Evolutionary conservation across 202 grass and related monocot species (phyloP).

Genomic region (Thinopyrum obtusiflorum): DNA sequence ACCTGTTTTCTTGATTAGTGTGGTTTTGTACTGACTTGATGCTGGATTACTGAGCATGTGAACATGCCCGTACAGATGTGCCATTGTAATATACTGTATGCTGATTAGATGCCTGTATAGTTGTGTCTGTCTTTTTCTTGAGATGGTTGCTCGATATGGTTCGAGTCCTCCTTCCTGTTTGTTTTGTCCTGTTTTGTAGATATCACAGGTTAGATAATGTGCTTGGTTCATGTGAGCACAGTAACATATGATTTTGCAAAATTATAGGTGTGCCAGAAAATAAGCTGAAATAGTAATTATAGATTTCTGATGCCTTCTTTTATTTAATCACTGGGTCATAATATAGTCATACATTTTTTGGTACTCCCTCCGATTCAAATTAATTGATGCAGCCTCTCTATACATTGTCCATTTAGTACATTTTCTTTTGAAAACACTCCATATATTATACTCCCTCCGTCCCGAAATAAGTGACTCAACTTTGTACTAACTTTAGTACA

Average conservation of each 20-base stretch:
- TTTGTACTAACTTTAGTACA: too few relatives aligned
- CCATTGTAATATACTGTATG: background rate
- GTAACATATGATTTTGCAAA: background rate
- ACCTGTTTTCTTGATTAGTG: conserved; percentile 4
- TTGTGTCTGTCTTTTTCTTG: background rate
- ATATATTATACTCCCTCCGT: too few relatives aligned
- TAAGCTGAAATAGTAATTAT: background rate
- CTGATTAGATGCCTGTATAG: background rate
- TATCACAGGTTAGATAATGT: background rate
- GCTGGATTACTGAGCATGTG: background rate
- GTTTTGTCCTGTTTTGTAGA: background rate
- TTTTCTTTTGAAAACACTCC: too few relatives aligned
- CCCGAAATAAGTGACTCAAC: too few relatives aligned
- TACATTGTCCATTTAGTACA: too few relatives aligned
- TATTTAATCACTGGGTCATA: too few relatives aligned
- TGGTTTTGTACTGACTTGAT: background rate
- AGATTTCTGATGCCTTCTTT: too few relatives aligned
- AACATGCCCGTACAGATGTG: background rate
- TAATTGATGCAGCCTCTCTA: too few relatives aligned
- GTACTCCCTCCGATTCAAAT: too few relatives aligned
- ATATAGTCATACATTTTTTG: too few relatives aligned
- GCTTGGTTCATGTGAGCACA: background rate
- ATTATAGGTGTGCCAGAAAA: background rate
- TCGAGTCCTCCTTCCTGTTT: background rate
- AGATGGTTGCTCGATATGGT: background rate